Evolutionary conservation across 2,329 filamentous ascomycete species (phyloP).

Genomic region (Botrytis aclada): DNA sequence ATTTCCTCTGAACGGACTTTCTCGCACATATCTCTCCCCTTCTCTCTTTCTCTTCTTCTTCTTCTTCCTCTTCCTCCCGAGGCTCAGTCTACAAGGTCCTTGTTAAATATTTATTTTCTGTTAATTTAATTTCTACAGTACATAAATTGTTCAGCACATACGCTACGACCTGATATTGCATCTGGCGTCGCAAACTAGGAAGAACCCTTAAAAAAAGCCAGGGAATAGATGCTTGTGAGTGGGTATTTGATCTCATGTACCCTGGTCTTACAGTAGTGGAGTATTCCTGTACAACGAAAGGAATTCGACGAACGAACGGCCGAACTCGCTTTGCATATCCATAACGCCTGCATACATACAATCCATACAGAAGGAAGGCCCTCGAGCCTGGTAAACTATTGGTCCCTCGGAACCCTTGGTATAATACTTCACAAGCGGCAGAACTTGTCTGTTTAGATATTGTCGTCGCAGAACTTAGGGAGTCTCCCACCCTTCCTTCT

Average conservation of each 20-base stretch:
- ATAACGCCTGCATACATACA: constrained; percentile 17
- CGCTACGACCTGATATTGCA: constrained; percentile 14
- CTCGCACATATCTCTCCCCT: background rate
- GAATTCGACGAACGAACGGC: constrained; percentile 18
- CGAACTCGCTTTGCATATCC: constrained; percentile 19
- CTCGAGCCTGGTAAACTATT: constrained; percentile 15
- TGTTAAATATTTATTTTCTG: background rate
- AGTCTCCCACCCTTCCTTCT: constrained; percentile 10
- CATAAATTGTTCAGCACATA: constrained; percentile 3
- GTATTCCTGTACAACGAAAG: constrained; percentile 16
- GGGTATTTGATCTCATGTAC: constrained; percentile 20
- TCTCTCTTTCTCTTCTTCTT: background rate
- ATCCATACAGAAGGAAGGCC: constrained; percentile 17
- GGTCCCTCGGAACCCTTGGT: constrained; percentile 12
- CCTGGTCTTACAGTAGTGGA: constrained; percentile 19
- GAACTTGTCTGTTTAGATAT: constrained; percentile 20
- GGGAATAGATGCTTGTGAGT: constrained; percentile 18
- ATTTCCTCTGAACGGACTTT: background rate
- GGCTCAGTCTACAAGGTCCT: background rate
- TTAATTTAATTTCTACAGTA: constrained; percentile 8
- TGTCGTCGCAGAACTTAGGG: constrained; percentile 21
- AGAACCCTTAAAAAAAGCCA: constrained; percentile 18
- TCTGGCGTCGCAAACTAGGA: constrained; percentile 16
- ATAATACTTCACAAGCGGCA: constrained; percentile 18
- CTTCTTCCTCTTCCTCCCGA: background rate